phyloP scores from a whole-genome alignment of 495 filamentous ascomycete genomes.

The Aspergillus heteromorphus region DNA sequence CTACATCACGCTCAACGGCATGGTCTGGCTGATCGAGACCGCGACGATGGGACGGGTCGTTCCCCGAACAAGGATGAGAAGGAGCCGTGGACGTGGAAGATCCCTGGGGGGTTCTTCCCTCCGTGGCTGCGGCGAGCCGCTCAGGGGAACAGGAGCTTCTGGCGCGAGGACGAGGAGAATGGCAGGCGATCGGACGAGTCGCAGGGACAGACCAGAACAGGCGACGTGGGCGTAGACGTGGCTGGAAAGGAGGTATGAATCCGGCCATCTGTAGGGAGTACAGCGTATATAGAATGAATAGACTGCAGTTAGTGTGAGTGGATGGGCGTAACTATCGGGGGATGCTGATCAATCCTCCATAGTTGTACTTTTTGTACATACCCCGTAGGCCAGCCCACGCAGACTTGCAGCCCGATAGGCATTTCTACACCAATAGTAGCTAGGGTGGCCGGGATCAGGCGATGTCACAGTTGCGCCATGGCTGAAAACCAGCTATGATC shows the following conservation, averaged over 20 bases:
- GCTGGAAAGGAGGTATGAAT: not conserved
- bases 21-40: slow-evolving; percentile 60
- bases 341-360: no score
- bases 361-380: not conserved
- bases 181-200: not conserved
- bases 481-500: not conserved
- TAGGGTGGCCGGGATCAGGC: not conserved
- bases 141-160: slow-evolving; percentile 65
- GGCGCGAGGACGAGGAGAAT: slow-evolving; percentile 41
- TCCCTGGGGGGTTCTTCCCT: slow-evolving; percentile 63
- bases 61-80: slow-evolving; percentile 64
- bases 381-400: not conserved
- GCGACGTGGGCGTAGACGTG: not conserved
- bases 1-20: slow-evolving; percentile 64
- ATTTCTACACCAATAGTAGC: not conserved
- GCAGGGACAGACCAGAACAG: not conserved
- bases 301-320: no score
- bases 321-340: no score
- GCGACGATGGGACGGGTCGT: slow-evolving; percentile 61
- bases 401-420: not conserved
- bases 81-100: slow-evolving; percentile 66
- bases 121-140: slow-evolving; percentile 59
- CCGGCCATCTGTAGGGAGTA: not conserved
- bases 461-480: not conserved
- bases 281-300: no score